Conservation (phyloP, 805 yeast genomes). For the Blastobotrys terrestris region DNA sequence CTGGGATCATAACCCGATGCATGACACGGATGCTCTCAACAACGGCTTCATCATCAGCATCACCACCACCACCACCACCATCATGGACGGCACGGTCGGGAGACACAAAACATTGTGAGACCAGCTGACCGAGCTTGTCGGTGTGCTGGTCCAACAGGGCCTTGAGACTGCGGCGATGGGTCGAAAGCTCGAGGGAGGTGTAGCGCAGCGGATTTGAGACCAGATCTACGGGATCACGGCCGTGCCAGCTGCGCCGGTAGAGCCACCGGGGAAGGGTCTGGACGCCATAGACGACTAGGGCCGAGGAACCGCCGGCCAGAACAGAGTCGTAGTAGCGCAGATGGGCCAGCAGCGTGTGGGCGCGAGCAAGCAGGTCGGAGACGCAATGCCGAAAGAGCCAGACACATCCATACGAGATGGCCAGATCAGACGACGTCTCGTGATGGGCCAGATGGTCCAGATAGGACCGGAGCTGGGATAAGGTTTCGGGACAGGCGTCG, state of each 20-base stretch:
- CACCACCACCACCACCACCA: too few relatives aligned
- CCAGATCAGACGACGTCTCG: neutral
- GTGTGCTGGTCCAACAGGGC: conserved; percentile 1
- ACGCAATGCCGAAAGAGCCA: neutral
- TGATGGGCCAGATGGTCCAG: neutral
- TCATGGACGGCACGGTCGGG: too few relatives aligned
- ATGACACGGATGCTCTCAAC: neutral
- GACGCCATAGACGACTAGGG: conserved; percentile 32
- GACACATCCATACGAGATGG: neutral
- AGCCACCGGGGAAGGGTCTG: conserved; percentile 30
- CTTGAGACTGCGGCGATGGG: neutral
- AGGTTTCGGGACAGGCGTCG: neutral
- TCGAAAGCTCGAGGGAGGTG: neutral
- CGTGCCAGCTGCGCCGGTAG: neutral
- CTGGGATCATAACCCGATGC: neutral
- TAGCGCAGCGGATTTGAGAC: neutral
- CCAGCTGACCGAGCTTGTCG: conserved; percentile 13
- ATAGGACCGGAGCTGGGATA: neutral
- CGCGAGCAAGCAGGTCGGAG: neutral
- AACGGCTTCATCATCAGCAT: neutral
- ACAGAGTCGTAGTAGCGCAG: neutral
- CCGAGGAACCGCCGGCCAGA: neutral
- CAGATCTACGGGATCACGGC: neutral
- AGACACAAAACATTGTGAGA: conserved; percentile 7
- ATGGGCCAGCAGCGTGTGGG: neutral